Conservation (phyloP, 202 grass and related monocot species). For the Schoenoplectus triqueter region DNA sequence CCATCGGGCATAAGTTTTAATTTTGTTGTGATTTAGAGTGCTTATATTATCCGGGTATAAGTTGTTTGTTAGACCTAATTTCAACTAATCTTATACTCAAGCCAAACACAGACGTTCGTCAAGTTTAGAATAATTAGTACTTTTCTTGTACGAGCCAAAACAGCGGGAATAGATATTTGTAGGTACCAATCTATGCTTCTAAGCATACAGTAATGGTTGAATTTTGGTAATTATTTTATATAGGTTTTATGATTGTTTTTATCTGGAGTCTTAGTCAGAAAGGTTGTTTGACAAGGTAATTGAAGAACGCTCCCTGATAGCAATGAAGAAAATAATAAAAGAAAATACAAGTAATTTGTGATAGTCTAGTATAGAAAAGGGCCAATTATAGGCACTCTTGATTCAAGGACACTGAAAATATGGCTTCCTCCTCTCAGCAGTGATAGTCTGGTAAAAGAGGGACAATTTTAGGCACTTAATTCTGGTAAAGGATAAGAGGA, state of each 20-base stretch:
- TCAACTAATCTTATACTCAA: background rate
- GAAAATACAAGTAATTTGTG: background rate
- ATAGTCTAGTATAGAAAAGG: background rate
- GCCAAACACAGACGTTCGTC: background rate
- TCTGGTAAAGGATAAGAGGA: background rate
- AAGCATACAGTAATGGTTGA: background rate
- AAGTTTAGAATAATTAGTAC: conserved; percentile 1
- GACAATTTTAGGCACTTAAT: conserved; percentile 15
- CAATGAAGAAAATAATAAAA: background rate
- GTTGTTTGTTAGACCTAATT: conserved; percentile 6
- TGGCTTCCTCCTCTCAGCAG: background rate
- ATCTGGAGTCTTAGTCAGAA: background rate
- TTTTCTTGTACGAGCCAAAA: background rate
- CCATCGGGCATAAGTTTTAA: background rate
- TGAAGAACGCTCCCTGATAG: background rate
- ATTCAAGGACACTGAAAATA: background rate
- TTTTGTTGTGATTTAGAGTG: background rate
- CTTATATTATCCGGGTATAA: background rate
- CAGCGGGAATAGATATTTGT: background rate
- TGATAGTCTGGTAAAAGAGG: background rate
- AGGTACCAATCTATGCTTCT: background rate
- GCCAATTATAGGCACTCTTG: background rate
- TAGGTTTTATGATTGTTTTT: conserved; percentile 8
- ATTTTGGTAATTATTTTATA: background rate
- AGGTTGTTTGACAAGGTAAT: conserved; percentile 5